Percentiles rank a stretch among this genome's conserved stretches.
These are phyloP conservation scores for Rhododendron ovatum DNA, from an alignment of 148 eudicot genomes.

Conservation along the genomic window DNA sequence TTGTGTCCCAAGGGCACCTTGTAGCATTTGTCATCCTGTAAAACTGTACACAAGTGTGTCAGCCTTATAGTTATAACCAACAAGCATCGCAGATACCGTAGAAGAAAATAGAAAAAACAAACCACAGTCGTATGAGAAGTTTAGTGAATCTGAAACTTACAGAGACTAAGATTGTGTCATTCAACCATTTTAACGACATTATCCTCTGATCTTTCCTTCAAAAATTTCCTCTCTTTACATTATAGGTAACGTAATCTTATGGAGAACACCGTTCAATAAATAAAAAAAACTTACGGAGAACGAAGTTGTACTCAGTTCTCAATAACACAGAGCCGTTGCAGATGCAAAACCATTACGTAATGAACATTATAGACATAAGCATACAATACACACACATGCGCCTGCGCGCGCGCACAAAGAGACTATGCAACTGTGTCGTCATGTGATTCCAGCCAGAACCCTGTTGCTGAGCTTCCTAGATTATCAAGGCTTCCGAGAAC, in stretches of 20 bases:
- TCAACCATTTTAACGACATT: neutral
- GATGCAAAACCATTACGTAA: neutral
- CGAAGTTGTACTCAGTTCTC: neutral
- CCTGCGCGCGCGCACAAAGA: neutral
- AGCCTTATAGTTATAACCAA: neutral
- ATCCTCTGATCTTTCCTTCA: neutral
- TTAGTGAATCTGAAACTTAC: no score
- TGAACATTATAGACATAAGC: neutral
- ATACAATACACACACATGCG: neutral
- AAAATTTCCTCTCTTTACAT: neutral
- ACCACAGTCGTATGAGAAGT: neutral
- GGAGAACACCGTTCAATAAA: neutral
- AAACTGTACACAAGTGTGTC: no score
- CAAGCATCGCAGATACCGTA: neutral
- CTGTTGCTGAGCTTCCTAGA: neutral
- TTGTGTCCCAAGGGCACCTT: no score
- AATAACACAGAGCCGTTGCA: neutral
- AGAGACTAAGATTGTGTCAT: neutral
- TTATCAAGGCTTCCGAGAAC: neutral
- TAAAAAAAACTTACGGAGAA: neutral
- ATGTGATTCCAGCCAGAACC: neutral
- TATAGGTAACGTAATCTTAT: neutral
- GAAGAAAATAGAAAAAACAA: no score
- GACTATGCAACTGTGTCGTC: neutral
- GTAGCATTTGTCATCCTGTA: no score